A percentile compares a stretch with the other conserved stretches of the same genome.
Conservation (phyloP, 139 green algal species). For the Marvania coccoides region DNA sequence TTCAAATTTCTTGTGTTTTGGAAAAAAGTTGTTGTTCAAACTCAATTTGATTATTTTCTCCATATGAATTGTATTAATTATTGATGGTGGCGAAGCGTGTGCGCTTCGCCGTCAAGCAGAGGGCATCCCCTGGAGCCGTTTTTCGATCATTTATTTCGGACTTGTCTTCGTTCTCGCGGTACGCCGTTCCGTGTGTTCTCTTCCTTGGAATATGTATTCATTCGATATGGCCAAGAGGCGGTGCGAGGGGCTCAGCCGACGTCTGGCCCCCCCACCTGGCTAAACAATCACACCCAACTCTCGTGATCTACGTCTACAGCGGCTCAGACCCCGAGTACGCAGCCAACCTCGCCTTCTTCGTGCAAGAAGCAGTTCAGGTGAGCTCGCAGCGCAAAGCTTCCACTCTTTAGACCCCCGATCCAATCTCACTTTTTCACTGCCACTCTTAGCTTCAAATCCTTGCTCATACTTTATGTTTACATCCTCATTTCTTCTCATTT, state of each 20-base stretch:
- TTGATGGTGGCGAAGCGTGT: too few species aligned
- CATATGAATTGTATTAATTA: too few species aligned
- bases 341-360: constrained; percentile 64
- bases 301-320: constrained; percentile 74
- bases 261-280: neutral
- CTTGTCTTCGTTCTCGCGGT: neutral
- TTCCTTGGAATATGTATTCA: neutral
- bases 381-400: neutral
- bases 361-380: constrained; percentile 46
- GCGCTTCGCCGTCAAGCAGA: too few species aligned
- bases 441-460: too few species aligned
- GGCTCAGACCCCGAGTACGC: constrained; percentile 63
- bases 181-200: neutral
- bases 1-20: too few species aligned
- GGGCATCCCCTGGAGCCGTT: too few species aligned
- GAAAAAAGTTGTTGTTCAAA: too few species aligned
- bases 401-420: too few species aligned
- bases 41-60: too few species aligned
- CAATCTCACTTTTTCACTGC: too few species aligned
- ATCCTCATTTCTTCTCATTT: neutral
- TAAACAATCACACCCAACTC: too few species aligned
- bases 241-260: neutral
- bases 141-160: neutral
- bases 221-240: neutral
- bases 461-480: neutral